Evolutionary conservation across 331 rosid genomes (phyloP).

Genomic region (Quercus phellos): DNA sequence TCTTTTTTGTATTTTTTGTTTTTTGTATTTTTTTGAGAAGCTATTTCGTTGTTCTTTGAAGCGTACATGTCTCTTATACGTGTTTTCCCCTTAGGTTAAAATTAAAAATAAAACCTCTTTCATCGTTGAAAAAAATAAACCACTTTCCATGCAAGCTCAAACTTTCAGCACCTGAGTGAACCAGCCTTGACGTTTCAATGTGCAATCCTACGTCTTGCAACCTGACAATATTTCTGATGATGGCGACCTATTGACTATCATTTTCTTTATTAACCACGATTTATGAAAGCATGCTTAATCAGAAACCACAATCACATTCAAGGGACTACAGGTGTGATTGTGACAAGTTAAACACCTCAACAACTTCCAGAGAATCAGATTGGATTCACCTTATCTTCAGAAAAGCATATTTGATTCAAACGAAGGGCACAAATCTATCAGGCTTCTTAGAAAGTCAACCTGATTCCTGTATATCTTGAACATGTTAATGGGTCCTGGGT

Average conservation of each 20-base stretch:
- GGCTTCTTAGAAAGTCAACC: neutral
- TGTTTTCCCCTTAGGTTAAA: too few relatives aligned
- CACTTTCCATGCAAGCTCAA: neutral
- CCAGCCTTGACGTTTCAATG: slow-evolving; percentile 1
- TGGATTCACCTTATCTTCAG: neutral
- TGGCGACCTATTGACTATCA: slow-evolving; percentile 3
- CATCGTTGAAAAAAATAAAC: neutral
- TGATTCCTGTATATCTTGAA: neutral
- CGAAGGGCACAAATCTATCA: neutral
- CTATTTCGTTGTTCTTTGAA: neutral
- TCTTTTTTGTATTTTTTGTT: neutral
- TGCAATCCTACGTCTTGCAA: slow-evolving; percentile 15
- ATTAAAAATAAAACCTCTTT: neutral
- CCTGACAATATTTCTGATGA: slow-evolving; percentile 20
- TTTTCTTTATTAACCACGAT: neutral
- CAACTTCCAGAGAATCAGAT: neutral
- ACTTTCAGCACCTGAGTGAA: neutral
- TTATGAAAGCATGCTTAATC: neutral
- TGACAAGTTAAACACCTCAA: neutral
- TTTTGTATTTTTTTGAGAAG: neutral
- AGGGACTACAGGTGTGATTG: neutral
- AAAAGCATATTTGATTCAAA: neutral
- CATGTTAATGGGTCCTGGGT: neutral
- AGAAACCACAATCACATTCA: neutral
- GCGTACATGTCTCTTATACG: too few relatives aligned